Base-by-base conservation (phyloP, 305 asterid genomes). In the Solanum hybrid region DNA sequence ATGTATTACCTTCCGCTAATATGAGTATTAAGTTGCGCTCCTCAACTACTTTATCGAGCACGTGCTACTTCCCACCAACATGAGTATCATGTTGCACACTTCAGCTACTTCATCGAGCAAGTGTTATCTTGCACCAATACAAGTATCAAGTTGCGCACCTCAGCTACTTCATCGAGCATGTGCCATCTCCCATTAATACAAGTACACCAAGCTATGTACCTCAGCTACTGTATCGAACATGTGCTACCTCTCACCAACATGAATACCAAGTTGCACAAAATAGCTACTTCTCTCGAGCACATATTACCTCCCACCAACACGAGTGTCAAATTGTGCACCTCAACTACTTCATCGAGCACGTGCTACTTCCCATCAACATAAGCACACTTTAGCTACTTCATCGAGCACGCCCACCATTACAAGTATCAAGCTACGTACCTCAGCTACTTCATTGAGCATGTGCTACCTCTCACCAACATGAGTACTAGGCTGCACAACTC, bases 91-190 rank as follows among this genome's bases (percentile, higher is more conserved):
- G 73, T 67, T 4, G 16, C 14, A 24, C 75, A 9, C 14, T 11
- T 67, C 16, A 67, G 0, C 75, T n/a, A n/a, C 75, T 67, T 4
- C 26, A 64, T 64, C 1, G 6, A 64, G 73, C 73, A 64, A 0
- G 3, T 64, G 73, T 0, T 64, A 22, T 0, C 0, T 57, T 18
- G 0, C 69, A 18, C 24, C 69, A 57, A 51, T 57, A 57, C 69
- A 0, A 64, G 73, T 64, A 64, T 22, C 73, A 64, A 0, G 73
- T 22, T 64, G 73, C 13, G 12, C 73, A 64, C 1, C 26, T 61
- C 73, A 64, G 0, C 6, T 64, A 64, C 73, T 22, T 64, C 6
- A 64, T 64, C 0, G 28, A 64, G 28, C 0, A 64, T 0, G 28
- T 64, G 73, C 0, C 0, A 8, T n/a, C 26, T 64, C 73, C 73